phyloP scores from a whole-genome alignment of 495 filamentous ascomycete genomes.

The Xylaria intraflava region DNA sequence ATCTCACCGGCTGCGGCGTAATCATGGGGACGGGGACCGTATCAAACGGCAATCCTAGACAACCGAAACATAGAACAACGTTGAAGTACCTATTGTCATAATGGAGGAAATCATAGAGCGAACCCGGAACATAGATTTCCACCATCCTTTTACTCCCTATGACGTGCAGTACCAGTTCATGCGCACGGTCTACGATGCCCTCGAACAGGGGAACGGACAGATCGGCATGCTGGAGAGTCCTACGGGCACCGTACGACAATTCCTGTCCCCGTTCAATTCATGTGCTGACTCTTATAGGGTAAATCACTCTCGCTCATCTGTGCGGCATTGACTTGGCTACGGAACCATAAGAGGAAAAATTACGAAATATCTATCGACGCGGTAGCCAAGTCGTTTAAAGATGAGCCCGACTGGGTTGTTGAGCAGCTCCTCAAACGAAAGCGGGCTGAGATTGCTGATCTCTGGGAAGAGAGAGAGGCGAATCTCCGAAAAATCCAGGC shows the following conservation, averaged over 20 bases:
- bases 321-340: conserved; percentile 85
- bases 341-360: conserved; percentile 65
- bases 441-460: conserved; percentile 55
- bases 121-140: conserved; percentile 52
- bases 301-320: conserved; percentile 97
- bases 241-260: conserved; percentile 58
- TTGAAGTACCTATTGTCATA: conserved; percentile 11
- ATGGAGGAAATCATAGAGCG: conserved; percentile 22
- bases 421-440: conserved; percentile 64
- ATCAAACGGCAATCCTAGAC: too few relatives aligned
- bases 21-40: too few relatives aligned
- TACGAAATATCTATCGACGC: conserved; percentile 47
- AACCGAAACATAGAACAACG: conserved; percentile 5
- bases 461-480: conserved; percentile 64
- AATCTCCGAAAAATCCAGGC: conserved; percentile 60
- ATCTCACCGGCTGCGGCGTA: too few relatives aligned
- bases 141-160: conserved; percentile 91
- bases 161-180: conserved; percentile 87
- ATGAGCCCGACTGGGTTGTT: conserved; percentile 86
- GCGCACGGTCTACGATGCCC: conserved; percentile 72
- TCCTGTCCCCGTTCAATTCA: neutral
- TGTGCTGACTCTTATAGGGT: conserved; percentile 47
- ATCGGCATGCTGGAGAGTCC: conserved; percentile 92
- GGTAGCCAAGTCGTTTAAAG: conserved; percentile 44
- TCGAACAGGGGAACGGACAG: conserved; percentile 68